Evolutionary conservation across 2,329 filamentous ascomycete species (phyloP).

Genomic region (Exophiala sideris): DNA sequence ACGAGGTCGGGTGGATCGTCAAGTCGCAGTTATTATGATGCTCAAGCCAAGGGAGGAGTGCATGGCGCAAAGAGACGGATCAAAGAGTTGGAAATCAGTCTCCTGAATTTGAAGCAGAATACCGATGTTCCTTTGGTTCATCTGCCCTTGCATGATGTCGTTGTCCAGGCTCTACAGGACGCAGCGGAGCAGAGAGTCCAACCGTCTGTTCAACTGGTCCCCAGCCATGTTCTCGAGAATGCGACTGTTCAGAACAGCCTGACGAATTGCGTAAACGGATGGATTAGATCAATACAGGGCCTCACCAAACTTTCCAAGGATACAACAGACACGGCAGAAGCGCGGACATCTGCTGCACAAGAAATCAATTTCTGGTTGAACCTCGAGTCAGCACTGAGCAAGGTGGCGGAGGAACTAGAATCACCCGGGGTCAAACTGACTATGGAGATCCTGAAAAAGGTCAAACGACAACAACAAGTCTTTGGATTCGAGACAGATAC

Average conservation of each 20-base stretch:
- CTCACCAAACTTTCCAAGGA: conserved; percentile 94
- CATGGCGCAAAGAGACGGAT: conserved; percentile 97
- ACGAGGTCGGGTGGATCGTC: conserved; percentile 73
- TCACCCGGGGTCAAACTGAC: conserved; percentile 88
- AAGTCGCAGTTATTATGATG: conserved; percentile 71
- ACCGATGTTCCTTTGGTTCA: conserved; percentile 94
- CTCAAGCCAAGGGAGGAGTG: conserved; percentile 89
- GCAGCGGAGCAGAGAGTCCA: conserved; percentile 64
- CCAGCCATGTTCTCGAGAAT: conserved; percentile 72
- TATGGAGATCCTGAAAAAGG: conserved; percentile 90
- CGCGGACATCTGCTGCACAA: conserved; percentile 78
- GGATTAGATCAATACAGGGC: conserved; percentile 97
- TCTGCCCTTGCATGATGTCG: conserved; percentile 80
- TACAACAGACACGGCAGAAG: conserved; percentile 39
- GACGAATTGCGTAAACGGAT: conserved; percentile 89
- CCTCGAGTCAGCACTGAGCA: conserved; percentile 90
- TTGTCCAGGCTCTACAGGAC: conserved; percentile 79
- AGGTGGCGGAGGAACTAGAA: conserved; percentile 82
- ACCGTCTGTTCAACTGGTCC: conserved; percentile 75
- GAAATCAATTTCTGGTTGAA: conserved; percentile 99
- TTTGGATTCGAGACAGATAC: conserved; percentile 97
- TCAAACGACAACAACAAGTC: conserved; percentile 95
- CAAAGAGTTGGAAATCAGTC: conserved; percentile 84
- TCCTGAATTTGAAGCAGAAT: conserved; percentile 93
- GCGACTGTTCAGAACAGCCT: conserved; percentile 90